These are phyloP conservation scores for Bonia amplexicaulis DNA, from an alignment of 176 grass and related monocot genomes.

Conservation along the genomic window DNA sequence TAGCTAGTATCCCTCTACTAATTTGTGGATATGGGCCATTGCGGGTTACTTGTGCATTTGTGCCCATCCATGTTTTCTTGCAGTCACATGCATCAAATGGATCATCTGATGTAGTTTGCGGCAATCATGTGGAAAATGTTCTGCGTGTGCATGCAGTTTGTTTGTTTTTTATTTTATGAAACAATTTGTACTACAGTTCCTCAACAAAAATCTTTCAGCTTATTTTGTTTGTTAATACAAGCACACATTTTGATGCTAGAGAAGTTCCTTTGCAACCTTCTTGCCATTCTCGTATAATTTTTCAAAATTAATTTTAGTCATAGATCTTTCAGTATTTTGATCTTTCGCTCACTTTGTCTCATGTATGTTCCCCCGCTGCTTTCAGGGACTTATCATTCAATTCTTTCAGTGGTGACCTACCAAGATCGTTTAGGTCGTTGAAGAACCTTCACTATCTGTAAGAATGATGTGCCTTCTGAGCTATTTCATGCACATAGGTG, in stretches of 20 bases:
- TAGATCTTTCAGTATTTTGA: background rate
- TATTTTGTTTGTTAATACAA: conserved; percentile 14
- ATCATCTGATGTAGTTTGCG: conserved; percentile 6
- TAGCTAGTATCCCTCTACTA: background rate
- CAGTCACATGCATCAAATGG: background rate
- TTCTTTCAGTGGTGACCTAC: conserved; percentile 60
- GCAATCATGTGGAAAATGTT: background rate
- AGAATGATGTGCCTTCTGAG: conserved; percentile 11
- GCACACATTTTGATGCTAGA: conserved; percentile 18
- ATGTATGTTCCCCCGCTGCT: background rate
- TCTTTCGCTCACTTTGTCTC: background rate
- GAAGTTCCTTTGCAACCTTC: background rate
- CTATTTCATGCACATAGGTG: conserved; percentile 23
- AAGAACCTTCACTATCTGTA: conserved; percentile 73
- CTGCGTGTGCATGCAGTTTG: background rate
- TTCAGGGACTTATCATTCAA: conserved; percentile 92
- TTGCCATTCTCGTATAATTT: background rate
- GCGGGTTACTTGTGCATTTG: background rate
- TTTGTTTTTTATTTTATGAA: background rate
- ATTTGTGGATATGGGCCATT: background rate
- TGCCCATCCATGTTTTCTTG: conserved; percentile 17
- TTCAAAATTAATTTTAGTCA: background rate
- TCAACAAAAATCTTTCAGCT: background rate
- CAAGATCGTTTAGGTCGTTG: conserved; percentile 74
- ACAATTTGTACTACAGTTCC: background rate